Base-by-base conservation (phyloP, 176 grass and related monocot genomes). In the Alloteropsis semialata region DNA sequence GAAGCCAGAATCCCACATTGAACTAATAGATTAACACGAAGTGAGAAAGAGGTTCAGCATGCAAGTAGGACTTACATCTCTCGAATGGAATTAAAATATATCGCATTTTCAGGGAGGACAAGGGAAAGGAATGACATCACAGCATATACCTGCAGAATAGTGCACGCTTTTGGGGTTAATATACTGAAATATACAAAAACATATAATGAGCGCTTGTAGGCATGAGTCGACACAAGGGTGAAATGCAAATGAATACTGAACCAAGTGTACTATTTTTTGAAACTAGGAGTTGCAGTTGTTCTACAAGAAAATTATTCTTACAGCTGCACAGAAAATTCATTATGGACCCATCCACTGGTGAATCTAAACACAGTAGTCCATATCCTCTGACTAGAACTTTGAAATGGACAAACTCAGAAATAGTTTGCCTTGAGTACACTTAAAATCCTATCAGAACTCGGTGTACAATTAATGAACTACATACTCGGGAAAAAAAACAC, bases 81-180 rank as follows among this genome's bases (percentile, higher is more conserved):
- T 85, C 96, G 79, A 49, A 99, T 90, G 53, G 96, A 95, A 75
- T 91, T 91, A 53, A 99, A 99, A 81, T 93, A 99, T 84, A 99
- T 99, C 64, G 93, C 85, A 13, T 80, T 88, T 11, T 74, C 48
- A 48, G 83, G 91, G 38, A 99, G 69, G 50, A 93, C 84, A 68
- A 98, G 96, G 22, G 91, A 93, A 57, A 94, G 70, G 72, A 99
- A 99, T 22, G 96, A 99, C 96, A 99, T 99, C 83, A 99, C 82
- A 56, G 96, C 78, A 90, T 93, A 99, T 55, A 99, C 96, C 96
- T 99, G 91, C 71, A 90, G 65, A 68, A 85, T 5, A 59, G 28
- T 7, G 53, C 4, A 32, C 15, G 3, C 5, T 1, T 4, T 60
- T 12, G 58, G 55, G 16, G 15, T 72, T 74, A 60, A 66, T 36